Percentiles rank a stretch among this genome's conserved stretches.
Conservation (phyloP, 345 rosid species). For the Raphanus raphanistrum region DNA sequence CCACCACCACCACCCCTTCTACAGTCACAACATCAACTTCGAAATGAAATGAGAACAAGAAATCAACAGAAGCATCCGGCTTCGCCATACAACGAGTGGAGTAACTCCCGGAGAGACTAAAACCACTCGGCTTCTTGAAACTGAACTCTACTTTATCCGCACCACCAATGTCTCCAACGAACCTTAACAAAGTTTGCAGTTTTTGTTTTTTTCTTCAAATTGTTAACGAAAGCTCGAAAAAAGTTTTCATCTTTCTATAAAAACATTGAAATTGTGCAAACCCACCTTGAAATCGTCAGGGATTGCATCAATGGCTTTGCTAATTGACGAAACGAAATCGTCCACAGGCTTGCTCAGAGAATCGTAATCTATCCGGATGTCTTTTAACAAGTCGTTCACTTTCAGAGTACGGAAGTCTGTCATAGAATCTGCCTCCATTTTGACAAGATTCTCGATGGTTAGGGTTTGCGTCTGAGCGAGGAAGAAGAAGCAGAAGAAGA, state of each 20-base stretch:
- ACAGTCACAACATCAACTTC: background rate
- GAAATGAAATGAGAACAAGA: slow-evolving; percentile 37
- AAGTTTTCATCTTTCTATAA: no score
- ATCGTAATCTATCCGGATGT: slow-evolving; percentile 20
- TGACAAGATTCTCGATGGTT: no score
- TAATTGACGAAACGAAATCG: slow-evolving; percentile 21
- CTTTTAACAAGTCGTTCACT: slow-evolving; percentile 30
- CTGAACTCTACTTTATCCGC: slow-evolving; percentile 79
- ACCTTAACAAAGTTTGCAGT: slow-evolving; percentile 17
- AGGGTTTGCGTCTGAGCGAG: no score
- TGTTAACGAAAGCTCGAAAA: no score
- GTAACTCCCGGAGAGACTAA: slow-evolving; percentile 77
- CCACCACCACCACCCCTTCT: background rate
- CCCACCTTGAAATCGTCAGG: slow-evolving; percentile 11
- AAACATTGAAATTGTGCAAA: no score
- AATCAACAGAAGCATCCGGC: slow-evolving; percentile 70
- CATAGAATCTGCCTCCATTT: slow-evolving; percentile 25
- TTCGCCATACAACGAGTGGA: slow-evolving; percentile 57
- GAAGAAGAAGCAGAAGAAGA: no score
- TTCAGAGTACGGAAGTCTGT: background rate
- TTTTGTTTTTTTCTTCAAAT: no score
- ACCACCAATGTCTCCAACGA: slow-evolving; percentile 73
- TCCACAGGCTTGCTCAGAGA: slow-evolving; percentile 26
- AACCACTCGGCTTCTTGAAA: slow-evolving; percentile 66
- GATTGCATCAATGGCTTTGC: slow-evolving; percentile 8